phyloP scores from a whole-genome alignment of 1,284 basidiomycete species.

The Chiua sp. region DNA sequence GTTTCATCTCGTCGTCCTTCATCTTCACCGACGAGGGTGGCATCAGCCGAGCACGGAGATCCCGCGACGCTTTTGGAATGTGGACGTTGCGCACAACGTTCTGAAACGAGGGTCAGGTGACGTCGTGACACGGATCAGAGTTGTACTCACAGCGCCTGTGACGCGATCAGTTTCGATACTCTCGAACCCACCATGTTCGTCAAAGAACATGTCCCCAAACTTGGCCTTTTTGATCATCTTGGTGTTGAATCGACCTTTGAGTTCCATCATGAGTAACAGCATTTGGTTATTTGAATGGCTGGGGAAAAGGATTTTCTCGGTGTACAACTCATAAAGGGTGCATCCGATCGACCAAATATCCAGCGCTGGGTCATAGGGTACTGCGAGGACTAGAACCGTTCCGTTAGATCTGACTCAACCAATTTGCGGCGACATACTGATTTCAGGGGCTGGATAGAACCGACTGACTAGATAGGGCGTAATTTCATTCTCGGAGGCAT shows the following conservation, averaged over 20 bases:
- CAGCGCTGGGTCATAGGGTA: slow-evolving; percentile 92
- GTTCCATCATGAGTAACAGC: slow-evolving; percentile 96
- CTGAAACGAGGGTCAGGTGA: slow-evolving; percentile 48
- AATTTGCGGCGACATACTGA: slow-evolving; percentile 69
- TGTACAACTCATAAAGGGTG: slow-evolving; percentile 97
- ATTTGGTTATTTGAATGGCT: slow-evolving; percentile 98
- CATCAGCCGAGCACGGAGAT: slow-evolving; percentile 84
- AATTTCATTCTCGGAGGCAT: slow-evolving; percentile 94
- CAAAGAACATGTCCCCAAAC: slow-evolving; percentile 93
- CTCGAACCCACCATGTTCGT: slow-evolving; percentile 85
- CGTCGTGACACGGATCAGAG: slow-evolving; percentile 12
- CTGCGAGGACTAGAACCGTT: slow-evolving; percentile 78
- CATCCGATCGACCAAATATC: slow-evolving; percentile 99
- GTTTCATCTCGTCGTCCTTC: slow-evolving; percentile 88
- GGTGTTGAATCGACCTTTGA: slow-evolving; percentile 92
- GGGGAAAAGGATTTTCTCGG: slow-evolving; percentile 98
- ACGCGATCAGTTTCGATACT: slow-evolving; percentile 85
- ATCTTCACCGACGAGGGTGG: slow-evolving; percentile 79
- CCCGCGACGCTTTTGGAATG: slow-evolving; percentile 83
- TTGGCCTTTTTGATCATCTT: slow-evolving; percentile 95
- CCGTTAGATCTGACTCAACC: slow-evolving; percentile 21
- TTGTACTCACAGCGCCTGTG: slow-evolving; percentile 81
- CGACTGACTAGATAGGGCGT: slow-evolving; percentile 98
- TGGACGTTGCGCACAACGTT: slow-evolving; percentile 83
- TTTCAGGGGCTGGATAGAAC: slow-evolving; percentile 99